Base-by-base conservation (phyloP, 768 basidiomycete species). In the Boletales sp. region DNA sequence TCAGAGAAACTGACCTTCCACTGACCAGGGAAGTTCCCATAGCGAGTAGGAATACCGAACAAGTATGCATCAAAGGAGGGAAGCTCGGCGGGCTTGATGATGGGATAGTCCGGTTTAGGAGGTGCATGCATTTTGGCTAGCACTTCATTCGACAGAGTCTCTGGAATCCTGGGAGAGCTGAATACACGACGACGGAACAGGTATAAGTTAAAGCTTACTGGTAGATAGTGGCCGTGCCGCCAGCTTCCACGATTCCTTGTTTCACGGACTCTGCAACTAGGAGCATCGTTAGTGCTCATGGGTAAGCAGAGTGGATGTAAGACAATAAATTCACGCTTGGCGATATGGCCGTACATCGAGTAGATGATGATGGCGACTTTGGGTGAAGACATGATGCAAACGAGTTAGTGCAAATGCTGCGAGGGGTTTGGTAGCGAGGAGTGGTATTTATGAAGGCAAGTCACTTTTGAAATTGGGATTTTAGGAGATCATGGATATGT, bases 21-120 rank as follows among this genome's bases (percentile, higher is more conserved):
- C 58, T 94, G 91, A 2, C 74, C 86, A 21, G 90, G 81, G 67
- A 89, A 83, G 60, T 78, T 83, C 37, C 91, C 91, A 70, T 80
- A 94, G 59, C 91, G 85, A 25, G 87, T 87, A 46, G 86, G 85
- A 50, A 90, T 73, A 52, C 89, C 91, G 45, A 90, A 74, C 55
- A 94, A 56, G 76, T 80, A 83, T 6, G 80, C 90, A 58, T 94
- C 88, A 60, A 77, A 87, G 6, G 74, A 50, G 17, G 70, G 56
- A 44, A 95, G 74, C 6, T 76, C 71, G 1, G 72, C 67, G 21
- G 84, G 76, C 3, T 68, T 72, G 59, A 90, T 72, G 57, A 88
- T 60, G 4, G 90, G 89, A 67, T 90, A 90, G 57, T 77, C 68
- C 42, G 80, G 80, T 66, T 89, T 90, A 21, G 84, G 67, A 9